These are phyloP conservation scores for Eutrema salsugineum DNA, from an alignment of 441 rosid species.

Conservation along the genomic window DNA sequence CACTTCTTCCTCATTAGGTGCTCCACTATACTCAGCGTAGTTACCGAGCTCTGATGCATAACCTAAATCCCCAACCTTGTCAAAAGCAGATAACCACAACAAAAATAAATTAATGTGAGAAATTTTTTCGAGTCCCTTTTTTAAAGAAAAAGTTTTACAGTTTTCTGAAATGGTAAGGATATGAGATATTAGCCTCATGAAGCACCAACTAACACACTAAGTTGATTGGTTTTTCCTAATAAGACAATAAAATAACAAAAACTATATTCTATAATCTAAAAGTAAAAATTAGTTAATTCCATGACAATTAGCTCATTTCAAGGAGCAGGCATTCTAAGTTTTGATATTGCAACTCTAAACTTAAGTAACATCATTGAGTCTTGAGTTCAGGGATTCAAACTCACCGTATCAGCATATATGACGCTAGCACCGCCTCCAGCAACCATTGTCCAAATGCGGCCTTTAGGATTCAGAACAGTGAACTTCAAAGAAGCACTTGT, in stretches of 20 bases:
- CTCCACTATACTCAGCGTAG: slow-evolving; percentile 96
- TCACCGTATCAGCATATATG: slow-evolving; percentile 89
- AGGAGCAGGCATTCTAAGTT: background rate
- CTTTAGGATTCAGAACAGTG: slow-evolving; percentile 86
- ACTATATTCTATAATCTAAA: too few species aligned
- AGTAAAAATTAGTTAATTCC: background rate
- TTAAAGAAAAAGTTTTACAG: too few species aligned
- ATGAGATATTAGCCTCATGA: background rate
- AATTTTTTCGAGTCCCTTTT: background rate
- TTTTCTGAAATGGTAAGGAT: background rate
- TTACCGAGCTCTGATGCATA: slow-evolving; percentile 93
- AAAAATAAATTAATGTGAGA: background rate
- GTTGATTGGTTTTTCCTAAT: background rate
- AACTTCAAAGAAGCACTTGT: slow-evolving; percentile 93
- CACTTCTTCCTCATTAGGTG: slow-evolving; percentile 95
- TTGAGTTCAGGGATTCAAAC: slow-evolving; percentile 10
- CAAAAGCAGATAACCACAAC: slow-evolving; percentile 6
- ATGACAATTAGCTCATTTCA: background rate
- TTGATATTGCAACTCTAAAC: background rate
- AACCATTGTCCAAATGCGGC: slow-evolving; percentile 97
- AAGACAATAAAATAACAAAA: background rate
- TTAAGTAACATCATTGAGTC: background rate
- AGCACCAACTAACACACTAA: background rate
- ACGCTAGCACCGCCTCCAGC: slow-evolving; percentile 99
- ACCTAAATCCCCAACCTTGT: slow-evolving; percentile 93